Evolutionary conservation across 257 asterid genomes (phyloP).

Genomic region (Salvia hispanica): DNA sequence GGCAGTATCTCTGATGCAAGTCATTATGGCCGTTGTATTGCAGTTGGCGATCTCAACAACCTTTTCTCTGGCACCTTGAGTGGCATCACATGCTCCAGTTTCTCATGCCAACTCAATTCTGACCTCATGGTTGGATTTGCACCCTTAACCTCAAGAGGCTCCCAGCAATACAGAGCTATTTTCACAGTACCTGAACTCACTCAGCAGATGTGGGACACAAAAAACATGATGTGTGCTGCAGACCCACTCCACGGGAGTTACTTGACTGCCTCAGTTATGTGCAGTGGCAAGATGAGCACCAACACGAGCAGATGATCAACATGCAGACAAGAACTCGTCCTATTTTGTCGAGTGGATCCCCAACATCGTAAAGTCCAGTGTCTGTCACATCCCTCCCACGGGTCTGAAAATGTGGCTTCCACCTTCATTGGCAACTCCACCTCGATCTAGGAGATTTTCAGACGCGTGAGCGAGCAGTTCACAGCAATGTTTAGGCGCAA

Average conservation of each 20-base stretch:
- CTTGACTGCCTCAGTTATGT: conserved; percentile 42
- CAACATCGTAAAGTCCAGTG: conserved; percentile 49
- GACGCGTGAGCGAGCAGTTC: conserved; percentile 55
- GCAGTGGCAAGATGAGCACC: conserved; percentile 51
- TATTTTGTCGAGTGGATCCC: conserved; percentile 50
- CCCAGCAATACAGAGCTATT: conserved; percentile 49
- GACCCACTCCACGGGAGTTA: conserved; percentile 28
- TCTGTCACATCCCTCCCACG: too few species aligned
- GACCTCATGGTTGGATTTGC: conserved; percentile 50
- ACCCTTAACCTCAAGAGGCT: conserved; percentile 44
- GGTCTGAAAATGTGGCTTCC: conserved; percentile 49
- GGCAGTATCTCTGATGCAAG: conserved; percentile 2
- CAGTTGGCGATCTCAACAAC: conserved; percentile 54
- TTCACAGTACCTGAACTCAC: conserved; percentile 45
- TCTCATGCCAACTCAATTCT: conserved; percentile 52
- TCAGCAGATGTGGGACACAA: conserved; percentile 49
- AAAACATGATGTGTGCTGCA: conserved; percentile 50
- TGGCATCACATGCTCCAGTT: conserved; percentile 47
- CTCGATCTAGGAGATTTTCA: conserved; percentile 54
- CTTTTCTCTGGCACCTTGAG: conserved; percentile 50
- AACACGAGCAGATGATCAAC: conserved; percentile 47
- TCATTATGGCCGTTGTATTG: conserved; percentile 1
- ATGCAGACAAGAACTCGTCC: conserved; percentile 43
- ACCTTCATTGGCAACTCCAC: conserved; percentile 53
- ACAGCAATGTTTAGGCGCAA: conserved; percentile 50